Conservation (phyloP, 78 protist species). For the Dictyostelium intermedium region DNA sequence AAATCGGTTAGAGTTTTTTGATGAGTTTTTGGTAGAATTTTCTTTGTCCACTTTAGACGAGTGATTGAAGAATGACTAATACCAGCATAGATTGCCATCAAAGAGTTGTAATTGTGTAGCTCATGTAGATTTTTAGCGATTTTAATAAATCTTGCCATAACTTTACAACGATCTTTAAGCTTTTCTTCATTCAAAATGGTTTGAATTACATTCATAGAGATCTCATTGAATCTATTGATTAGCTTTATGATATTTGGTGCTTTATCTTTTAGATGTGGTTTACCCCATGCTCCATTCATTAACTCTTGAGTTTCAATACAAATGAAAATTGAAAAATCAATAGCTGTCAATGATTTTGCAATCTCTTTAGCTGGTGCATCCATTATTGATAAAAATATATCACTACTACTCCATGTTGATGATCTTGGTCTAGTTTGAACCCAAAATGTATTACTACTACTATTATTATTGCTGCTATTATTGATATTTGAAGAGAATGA, state of each 20-base stretch:
- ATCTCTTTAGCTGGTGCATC: conserved; percentile 76
- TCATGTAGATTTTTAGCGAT: conserved; percentile 67
- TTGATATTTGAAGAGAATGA: background rate
- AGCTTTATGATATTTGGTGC: conserved; percentile 54
- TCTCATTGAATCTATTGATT: conserved; percentile 50
- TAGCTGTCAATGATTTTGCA: conserved; percentile 52
- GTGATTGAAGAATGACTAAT: conserved; percentile 43
- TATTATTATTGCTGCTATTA: background rate
- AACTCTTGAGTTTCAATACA: conserved; percentile 63
- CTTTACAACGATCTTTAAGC: conserved; percentile 71
- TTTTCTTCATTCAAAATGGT: conserved; percentile 52
- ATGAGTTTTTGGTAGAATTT: conserved; percentile 54
- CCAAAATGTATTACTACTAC: background rate
- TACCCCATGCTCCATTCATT: conserved; percentile 79
- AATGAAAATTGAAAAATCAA: conserved; percentile 53
- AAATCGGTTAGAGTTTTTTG: conserved; percentile 54
- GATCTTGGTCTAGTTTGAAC: conserved; percentile 57
- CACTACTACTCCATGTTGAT: conserved; percentile 56
- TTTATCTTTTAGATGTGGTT: conserved; percentile 40
- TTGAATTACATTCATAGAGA: conserved; percentile 75
- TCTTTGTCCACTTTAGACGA: conserved; percentile 55
- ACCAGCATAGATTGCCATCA: conserved; percentile 79
- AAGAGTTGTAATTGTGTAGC: conserved; percentile 45
- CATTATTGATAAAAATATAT: conserved; percentile 52
- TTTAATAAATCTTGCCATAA: conserved; percentile 70